Conservation (phyloP, 2,329 filamentous ascomycete species). For the Colletotrichum sp. region DNA sequence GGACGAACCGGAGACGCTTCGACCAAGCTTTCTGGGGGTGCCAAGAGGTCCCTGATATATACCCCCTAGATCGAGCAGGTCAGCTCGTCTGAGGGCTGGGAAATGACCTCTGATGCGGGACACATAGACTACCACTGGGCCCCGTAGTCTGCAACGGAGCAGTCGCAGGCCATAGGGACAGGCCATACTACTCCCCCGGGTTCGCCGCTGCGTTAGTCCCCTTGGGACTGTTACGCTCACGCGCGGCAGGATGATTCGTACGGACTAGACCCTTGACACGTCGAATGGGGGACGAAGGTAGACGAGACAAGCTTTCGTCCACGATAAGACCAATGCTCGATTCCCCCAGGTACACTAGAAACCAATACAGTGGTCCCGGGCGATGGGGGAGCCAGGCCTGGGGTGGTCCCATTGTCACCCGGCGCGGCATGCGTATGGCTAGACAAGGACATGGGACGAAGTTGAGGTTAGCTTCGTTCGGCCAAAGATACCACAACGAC, state of each 20-base stretch:
- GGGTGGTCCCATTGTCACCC: neutral
- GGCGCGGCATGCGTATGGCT: neutral
- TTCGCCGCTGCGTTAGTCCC: neutral
- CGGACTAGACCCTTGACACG: constrained; percentile 1
- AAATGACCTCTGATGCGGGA: neutral
- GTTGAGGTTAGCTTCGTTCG: neutral
- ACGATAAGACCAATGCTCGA: neutral
- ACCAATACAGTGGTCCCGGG: neutral
- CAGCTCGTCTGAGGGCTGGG: neutral
- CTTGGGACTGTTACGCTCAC: neutral
- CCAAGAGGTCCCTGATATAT: constrained; percentile 3
- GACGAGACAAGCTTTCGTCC: constrained; percentile 12
- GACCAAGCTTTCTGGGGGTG: neutral
- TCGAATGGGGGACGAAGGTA: neutral
- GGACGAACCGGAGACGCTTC: neutral
- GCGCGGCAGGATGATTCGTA: neutral
- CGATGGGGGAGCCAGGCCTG: neutral
- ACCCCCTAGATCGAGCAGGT: neutral
- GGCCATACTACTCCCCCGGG: neutral
- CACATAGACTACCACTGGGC: neutral
- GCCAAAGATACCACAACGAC: neutral
- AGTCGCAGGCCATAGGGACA: constrained; percentile 3
- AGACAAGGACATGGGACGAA: neutral
- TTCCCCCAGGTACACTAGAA: neutral
- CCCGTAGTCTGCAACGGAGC: neutral